phyloP scores from a whole-genome alignment of 2,329 filamentous ascomycete species.

The Penicillium sp. region DNA sequence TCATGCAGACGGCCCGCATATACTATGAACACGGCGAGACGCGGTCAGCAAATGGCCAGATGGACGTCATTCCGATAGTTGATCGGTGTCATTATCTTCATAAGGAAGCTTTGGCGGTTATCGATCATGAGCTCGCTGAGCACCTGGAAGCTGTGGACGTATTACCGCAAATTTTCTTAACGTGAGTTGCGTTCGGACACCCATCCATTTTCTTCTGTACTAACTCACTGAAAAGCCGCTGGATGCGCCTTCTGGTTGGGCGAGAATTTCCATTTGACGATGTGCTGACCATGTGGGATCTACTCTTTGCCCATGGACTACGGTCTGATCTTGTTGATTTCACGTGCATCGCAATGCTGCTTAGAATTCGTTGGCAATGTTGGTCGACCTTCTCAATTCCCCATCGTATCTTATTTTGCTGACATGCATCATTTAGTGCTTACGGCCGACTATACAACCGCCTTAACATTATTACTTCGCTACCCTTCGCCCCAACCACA shows the following conservation, averaged over 20 bases:
- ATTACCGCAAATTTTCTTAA: conserved; percentile 93
- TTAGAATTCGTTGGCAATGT: conserved; percentile 89
- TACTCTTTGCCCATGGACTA: conserved; percentile 82
- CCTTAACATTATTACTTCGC: conserved; percentile 75
- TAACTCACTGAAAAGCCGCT: conserved; percentile 59
- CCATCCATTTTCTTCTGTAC: background rate
- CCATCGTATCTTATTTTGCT: conserved; percentile 13
- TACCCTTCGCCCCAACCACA: conserved; percentile 70
- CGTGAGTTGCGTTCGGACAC: conserved; percentile 54
- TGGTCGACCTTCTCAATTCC: conserved; percentile 37
- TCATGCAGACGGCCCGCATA: conserved; percentile 83
- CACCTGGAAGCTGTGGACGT: conserved; percentile 84
- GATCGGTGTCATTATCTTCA: conserved; percentile 84
- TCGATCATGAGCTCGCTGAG: conserved; percentile 77
- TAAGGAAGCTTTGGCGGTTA: conserved; percentile 70
- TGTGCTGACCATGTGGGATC: conserved; percentile 83
- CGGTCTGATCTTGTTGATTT: conserved; percentile 77
- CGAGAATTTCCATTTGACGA: conserved; percentile 89
- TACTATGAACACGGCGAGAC: conserved; percentile 75
- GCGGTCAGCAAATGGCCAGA: conserved; percentile 43
- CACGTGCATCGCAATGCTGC: conserved; percentile 89
- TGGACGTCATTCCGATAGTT: conserved; percentile 68
- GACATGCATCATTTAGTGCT: conserved; percentile 57
- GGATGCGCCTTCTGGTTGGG: conserved; percentile 90
- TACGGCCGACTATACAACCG: conserved; percentile 81